phyloP scores from a whole-genome alignment of 2,329 filamentous ascomycete genomes.

The Cladobotryum mycophilum region DNA sequence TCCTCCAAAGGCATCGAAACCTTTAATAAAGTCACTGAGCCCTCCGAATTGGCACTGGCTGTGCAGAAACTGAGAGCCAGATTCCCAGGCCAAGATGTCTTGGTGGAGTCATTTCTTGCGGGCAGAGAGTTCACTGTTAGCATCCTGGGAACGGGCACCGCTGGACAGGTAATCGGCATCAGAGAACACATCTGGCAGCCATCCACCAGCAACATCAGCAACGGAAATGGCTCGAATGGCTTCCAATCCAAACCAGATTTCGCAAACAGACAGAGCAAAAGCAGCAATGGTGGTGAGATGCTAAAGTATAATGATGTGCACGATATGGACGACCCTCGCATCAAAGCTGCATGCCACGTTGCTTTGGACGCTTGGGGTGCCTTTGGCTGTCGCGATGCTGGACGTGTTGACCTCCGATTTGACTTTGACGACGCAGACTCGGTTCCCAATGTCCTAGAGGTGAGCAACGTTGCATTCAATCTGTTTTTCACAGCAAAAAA shows the following conservation, averaged over 20 bases:
- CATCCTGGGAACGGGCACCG: conserved; percentile 1
- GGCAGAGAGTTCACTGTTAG: conserved; percentile 10
- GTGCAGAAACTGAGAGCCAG: conserved; percentile 1
- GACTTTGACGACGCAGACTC: background rate
- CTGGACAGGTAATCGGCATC: conserved; percentile 4
- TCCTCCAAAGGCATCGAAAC: conserved; percentile 8
- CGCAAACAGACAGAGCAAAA: conserved; percentile 5
- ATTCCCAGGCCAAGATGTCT: conserved; percentile 6
- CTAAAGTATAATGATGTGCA: conserved; percentile 2
- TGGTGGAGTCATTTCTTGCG: conserved; percentile 7
- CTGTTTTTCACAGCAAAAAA: no score
- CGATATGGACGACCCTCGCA: conserved; percentile 6
- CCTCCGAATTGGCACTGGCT: background rate
- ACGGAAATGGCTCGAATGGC: background rate
- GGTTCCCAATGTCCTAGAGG: conserved; percentile 8
- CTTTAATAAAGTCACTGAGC: conserved; percentile 2
- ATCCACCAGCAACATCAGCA: background rate
- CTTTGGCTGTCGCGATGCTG: conserved; percentile 8
- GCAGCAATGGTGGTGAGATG: background rate
- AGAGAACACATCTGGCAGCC: conserved; percentile 7
- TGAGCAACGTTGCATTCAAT: background rate
- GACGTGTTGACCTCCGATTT: conserved; percentile 11
- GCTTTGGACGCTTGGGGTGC: conserved; percentile 4
- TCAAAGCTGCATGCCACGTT: conserved; percentile 8
- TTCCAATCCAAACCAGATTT: background rate